phyloP scores from a whole-genome alignment of 805 yeast genomes.

The Blastobotrys parvus region DNA sequence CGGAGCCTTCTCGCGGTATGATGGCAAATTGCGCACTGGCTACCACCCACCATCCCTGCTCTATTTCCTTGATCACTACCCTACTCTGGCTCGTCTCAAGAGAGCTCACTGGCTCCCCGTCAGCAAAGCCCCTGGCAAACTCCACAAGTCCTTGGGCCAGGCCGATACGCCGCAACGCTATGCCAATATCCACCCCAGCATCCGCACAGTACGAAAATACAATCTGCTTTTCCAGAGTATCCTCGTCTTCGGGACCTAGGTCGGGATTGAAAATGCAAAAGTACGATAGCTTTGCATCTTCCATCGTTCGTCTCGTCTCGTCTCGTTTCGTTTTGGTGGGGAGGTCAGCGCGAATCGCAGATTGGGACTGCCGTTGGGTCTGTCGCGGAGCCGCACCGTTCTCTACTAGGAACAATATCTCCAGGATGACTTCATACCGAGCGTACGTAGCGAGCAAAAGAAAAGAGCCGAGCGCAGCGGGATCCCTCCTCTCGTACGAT shows the following conservation, averaged over 20 bases:
- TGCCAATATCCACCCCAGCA: constrained; percentile 21
- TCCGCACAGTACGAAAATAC: constrained; percentile 26
- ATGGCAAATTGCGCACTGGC: constrained; percentile 24
- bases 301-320: not conserved
- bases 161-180: constrained; percentile 34
- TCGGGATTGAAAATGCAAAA: constrained; percentile 34
- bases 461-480: no score
- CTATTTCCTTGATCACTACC: constrained; percentile 25
- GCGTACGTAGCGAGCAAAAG: no score
- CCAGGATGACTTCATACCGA: no score
- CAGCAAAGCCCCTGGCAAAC: constrained; percentile 18
- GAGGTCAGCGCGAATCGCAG: no score
- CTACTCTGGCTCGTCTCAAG: constrained; percentile 31
- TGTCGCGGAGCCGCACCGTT: not conserved
- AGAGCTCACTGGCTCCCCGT: constrained; percentile 13
- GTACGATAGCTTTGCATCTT: constrained; percentile 9
- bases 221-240: constrained; percentile 29
- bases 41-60: constrained; percentile 26
- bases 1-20: constrained; percentile 7
- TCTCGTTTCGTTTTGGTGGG: no score
- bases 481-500: not conserved
- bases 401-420: not conserved
- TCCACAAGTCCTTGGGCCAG: constrained; percentile 34
- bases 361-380: no score
- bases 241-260: constrained; percentile 24